Conservation (phyloP, 257 asterid genomes). For the Gynochthodes officinalis region DNA sequence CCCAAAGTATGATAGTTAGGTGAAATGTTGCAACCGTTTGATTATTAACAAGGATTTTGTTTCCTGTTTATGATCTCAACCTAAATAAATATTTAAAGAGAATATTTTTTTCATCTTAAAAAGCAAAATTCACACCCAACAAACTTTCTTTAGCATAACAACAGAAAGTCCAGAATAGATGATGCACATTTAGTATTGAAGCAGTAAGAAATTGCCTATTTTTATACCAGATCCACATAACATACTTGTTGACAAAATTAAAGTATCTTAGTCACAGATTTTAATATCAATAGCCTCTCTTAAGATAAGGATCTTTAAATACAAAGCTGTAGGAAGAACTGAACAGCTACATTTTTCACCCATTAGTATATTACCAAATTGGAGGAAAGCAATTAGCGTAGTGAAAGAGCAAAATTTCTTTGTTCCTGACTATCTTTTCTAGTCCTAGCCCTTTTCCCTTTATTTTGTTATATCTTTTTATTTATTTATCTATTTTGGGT, state of each 20-base stretch:
- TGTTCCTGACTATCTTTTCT: too few species aligned
- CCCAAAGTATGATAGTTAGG: neutral
- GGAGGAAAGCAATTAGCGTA: too few species aligned
- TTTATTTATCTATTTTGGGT: too few species aligned
- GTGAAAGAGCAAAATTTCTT: too few species aligned
- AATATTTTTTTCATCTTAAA: neutral
- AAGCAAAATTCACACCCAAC: neutral
- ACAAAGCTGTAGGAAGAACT: neutral
- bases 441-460: too few species aligned
- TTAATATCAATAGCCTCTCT: neutral
- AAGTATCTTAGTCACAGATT: neutral
- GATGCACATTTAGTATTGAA: too few species aligned
- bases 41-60: neutral
- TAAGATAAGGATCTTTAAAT: neutral
- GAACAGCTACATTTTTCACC: neutral
- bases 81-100: neutral
- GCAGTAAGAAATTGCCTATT: neutral
- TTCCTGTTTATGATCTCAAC: neutral
- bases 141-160: neutral
- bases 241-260: neutral
- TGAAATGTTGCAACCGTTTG: neutral
- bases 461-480: too few species aligned
- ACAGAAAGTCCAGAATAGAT: neutral
- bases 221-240: neutral
- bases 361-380: neutral